phyloP scores from a whole-genome alignment of 1,284 basidiomycete species.

The Ganoderma sinense region DNA sequence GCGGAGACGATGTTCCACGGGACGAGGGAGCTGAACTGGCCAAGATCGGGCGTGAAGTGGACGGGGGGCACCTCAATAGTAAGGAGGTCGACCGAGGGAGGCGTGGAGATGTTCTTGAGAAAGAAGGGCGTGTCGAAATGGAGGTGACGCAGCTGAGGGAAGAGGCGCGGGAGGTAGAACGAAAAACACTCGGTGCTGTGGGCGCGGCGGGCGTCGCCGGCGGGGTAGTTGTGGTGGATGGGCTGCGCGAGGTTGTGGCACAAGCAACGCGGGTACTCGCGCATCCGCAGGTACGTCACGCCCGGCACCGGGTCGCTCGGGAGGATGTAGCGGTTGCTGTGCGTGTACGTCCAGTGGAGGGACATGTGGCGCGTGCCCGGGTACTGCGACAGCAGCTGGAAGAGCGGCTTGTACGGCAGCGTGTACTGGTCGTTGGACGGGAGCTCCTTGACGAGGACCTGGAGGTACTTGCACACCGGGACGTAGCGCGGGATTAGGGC shows the following conservation, averaged over 20 bases:
- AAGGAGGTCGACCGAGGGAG: constrained; percentile 7
- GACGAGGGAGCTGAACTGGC: constrained; percentile 22
- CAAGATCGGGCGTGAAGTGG: constrained; percentile 12
- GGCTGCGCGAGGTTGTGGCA: constrained; percentile 20
- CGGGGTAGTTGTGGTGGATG: not conserved
- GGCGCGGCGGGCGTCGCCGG: not conserved
- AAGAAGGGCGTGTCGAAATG: constrained; percentile 27
- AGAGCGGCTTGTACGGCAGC: constrained; percentile 22
- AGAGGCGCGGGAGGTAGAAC: constrained; percentile 21
- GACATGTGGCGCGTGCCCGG: constrained; percentile 7
- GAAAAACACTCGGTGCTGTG: constrained; percentile 24
- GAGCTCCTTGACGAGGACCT: constrained; percentile 19
- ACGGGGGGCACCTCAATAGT: constrained; percentile 25
- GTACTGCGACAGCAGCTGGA: constrained; percentile 26
- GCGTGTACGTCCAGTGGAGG: constrained; percentile 26
- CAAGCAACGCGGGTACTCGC: constrained; percentile 26
- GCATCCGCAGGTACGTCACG: constrained; percentile 26
- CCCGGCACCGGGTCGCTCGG: constrained; percentile 11
- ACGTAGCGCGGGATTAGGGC: constrained; percentile 25
- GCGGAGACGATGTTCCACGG: constrained; percentile 28
- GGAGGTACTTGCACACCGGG: constrained; percentile 14
- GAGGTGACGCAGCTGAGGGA: constrained; percentile 23
- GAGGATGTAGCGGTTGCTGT: constrained; percentile 24
- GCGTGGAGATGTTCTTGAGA: constrained; percentile 18
- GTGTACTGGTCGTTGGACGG: constrained; percentile 17